phyloP scores from a whole-genome alignment of 1,284 basidiomycete genomes.

The Ceratobasidium papillatum region DNA sequence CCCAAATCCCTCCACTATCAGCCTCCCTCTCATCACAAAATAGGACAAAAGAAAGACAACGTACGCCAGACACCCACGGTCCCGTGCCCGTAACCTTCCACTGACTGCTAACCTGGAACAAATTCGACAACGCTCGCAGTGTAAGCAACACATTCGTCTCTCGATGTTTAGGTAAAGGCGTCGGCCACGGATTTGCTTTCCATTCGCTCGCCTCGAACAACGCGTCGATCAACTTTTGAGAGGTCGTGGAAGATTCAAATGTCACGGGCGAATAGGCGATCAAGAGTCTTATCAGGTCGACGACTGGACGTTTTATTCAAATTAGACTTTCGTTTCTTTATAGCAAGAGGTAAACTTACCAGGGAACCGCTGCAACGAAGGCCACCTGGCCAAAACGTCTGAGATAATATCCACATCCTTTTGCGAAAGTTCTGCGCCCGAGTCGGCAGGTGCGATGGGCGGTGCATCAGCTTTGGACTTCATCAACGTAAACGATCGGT shows the following conservation, averaged over 20 bases:
- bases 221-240: constrained; percentile 65
- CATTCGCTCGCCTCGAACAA: constrained; percentile 78
- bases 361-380: constrained; percentile 81
- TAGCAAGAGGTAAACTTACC: constrained; percentile 57
- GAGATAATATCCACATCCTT: constrained; percentile 71
- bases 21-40: too few species aligned
- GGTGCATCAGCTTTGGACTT: constrained; percentile 55
- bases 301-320: constrained; percentile 64
- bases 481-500: constrained; percentile 74
- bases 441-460: constrained; percentile 48
- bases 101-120: constrained; percentile 61
- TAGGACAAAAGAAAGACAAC: too few species aligned
- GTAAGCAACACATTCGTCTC: constrained; percentile 91
- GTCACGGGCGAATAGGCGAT: constrained; percentile 70
- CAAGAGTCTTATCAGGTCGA: constrained; percentile 86
- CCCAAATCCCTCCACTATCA: neutral
- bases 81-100: constrained; percentile 60
- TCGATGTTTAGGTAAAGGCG: constrained; percentile 68
- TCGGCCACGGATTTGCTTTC: constrained; percentile 61
- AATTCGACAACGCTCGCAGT: constrained; percentile 83
- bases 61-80: constrained; percentile 63
- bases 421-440: constrained; percentile 53
- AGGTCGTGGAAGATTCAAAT: constrained; percentile 58
- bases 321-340: neutral
- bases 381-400: constrained; percentile 81